Percentiles rank a stretch among this genome's conserved stretches.
Evolutionary conservation across 2,329 filamentous ascomycete genomes (phyloP).

Genomic region (Alternaria hordeiaustralica): DNA sequence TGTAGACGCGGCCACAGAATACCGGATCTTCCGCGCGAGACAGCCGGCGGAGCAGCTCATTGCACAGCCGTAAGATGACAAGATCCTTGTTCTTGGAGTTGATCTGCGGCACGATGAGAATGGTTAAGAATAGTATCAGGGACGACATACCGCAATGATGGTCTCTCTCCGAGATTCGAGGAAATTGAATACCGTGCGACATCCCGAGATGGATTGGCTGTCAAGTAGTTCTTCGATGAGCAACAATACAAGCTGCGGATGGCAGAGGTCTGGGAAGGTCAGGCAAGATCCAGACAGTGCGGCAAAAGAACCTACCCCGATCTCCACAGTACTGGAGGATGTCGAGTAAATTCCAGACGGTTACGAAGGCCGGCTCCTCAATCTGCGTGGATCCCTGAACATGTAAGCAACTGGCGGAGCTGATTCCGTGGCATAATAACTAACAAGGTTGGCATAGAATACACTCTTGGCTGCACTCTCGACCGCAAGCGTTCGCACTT

Average conservation of each 20-base stretch:
- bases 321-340: slow-evolving; percentile 89
- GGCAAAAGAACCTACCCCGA: slow-evolving; percentile 64
- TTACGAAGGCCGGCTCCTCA: slow-evolving; percentile 76
- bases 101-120: slow-evolving; percentile 40
- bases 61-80: slow-evolving; percentile 91
- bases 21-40: slow-evolving; percentile 97
- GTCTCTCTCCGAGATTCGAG: slow-evolving; percentile 90
- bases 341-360: slow-evolving; percentile 93
- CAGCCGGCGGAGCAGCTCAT: slow-evolving; percentile 88
- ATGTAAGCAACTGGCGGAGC: slow-evolving; percentile 16
- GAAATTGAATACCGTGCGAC: slow-evolving; percentile 90
- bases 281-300: neutral
- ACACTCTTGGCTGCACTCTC: slow-evolving; percentile 83
- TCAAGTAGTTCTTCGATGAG: slow-evolving; percentile 94
- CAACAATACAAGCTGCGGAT: slow-evolving; percentile 84
- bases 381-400: slow-evolving; percentile 75
- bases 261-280: slow-evolving; percentile 60
- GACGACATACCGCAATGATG: slow-evolving; percentile 71
- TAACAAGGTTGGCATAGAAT: slow-evolving; percentile 80
- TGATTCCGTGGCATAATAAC: slow-evolving; percentile 34
- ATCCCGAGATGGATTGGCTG: slow-evolving; percentile 92
- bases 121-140: neutral
- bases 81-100: slow-evolving; percentile 72
- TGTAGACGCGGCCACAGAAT: slow-evolving; percentile 96
- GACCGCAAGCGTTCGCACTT: slow-evolving; percentile 69